These are phyloP conservation scores for Hortaea werneckii DNA, from an alignment of 2,329 filamentous ascomycete genomes.

Conservation along the genomic window DNA sequence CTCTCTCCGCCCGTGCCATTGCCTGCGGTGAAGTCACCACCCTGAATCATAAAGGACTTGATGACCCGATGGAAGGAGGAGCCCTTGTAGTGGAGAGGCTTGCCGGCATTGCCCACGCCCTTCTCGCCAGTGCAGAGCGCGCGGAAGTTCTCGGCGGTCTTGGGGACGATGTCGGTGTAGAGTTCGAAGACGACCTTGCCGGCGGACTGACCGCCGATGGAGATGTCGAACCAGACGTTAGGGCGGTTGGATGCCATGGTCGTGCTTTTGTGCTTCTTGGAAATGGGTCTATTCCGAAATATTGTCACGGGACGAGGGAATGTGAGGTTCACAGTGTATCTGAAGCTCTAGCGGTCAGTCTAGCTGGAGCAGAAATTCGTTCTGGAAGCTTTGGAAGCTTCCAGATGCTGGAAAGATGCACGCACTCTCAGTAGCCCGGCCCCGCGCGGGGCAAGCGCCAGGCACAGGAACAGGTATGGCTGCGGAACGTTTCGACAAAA, in stretches of 20 bases:
- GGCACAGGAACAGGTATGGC: too few species aligned
- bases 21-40: slow-evolving; percentile 89
- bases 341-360: too few species aligned
- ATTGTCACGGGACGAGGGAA: too few species aligned
- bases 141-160: slow-evolving; percentile 95
- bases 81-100: slow-evolving; percentile 84
- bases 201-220: slow-evolving; percentile 60
- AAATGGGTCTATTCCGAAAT: too few species aligned
- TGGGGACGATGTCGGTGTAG: slow-evolving; percentile 61
- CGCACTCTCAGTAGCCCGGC: too few species aligned
- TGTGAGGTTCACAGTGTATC: too few species aligned
- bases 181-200: slow-evolving; percentile 85
- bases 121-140: slow-evolving; percentile 92
- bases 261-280: too few species aligned
- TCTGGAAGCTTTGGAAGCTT: too few species aligned
- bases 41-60: slow-evolving; percentile 98
- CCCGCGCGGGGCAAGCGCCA: too few species aligned
- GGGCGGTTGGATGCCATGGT: slow-evolving; percentile 38
- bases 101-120: slow-evolving; percentile 68
- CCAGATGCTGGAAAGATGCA: too few species aligned
- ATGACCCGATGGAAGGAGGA: slow-evolving; percentile 93
- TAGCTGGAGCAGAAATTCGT: too few species aligned
- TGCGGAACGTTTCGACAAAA: too few species aligned
- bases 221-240: slow-evolving; percentile 89
- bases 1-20: slow-evolving; percentile 94